phyloP scores from a whole-genome alignment of 768 basidiomycete species.

The Udeniomyces megalosporus region DNA sequence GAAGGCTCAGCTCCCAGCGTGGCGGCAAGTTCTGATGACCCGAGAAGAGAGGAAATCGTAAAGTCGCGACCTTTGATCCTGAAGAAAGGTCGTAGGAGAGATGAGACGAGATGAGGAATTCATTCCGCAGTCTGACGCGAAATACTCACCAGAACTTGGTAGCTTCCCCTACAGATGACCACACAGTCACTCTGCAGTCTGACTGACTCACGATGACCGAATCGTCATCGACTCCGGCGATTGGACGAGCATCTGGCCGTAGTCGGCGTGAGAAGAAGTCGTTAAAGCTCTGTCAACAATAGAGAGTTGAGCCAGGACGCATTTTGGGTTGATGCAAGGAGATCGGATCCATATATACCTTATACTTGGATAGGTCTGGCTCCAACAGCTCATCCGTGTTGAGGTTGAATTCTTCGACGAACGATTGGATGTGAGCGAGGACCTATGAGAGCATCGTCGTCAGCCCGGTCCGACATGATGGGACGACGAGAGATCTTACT shows the following conservation, averaged over 20 bases:
- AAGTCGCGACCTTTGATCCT: too few relatives aligned
- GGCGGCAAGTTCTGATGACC: constrained; percentile 28
- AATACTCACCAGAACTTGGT: too few relatives aligned
- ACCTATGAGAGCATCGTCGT: constrained; percentile 20
- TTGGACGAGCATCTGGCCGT: constrained; percentile 43
- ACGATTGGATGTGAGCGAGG: constrained; percentile 27
- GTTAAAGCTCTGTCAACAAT: constrained; percentile 41
- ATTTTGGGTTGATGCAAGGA: background rate
- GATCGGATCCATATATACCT: constrained; percentile 1
- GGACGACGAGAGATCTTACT: background rate
- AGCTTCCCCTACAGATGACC: constrained; percentile 41
- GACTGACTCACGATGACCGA: constrained; percentile 48
- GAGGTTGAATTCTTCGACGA: constrained; percentile 33
- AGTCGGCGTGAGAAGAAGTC: constrained; percentile 57
- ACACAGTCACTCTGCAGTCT: constrained; percentile 59
- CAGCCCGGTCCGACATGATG: too few relatives aligned
- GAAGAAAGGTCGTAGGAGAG: too few relatives aligned
- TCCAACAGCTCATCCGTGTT: constrained; percentile 45
- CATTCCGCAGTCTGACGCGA: too few relatives aligned
- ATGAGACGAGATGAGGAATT: too few relatives aligned
- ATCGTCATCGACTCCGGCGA: constrained; percentile 41
- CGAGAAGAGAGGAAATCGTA: too few relatives aligned
- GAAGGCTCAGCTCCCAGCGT: constrained; percentile 26
- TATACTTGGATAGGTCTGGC: constrained; percentile 46
- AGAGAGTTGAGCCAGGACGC: background rate